Conservation (phyloP, 1,284 basidiomycete genomes). For the Macrocystidia cucumis region DNA sequence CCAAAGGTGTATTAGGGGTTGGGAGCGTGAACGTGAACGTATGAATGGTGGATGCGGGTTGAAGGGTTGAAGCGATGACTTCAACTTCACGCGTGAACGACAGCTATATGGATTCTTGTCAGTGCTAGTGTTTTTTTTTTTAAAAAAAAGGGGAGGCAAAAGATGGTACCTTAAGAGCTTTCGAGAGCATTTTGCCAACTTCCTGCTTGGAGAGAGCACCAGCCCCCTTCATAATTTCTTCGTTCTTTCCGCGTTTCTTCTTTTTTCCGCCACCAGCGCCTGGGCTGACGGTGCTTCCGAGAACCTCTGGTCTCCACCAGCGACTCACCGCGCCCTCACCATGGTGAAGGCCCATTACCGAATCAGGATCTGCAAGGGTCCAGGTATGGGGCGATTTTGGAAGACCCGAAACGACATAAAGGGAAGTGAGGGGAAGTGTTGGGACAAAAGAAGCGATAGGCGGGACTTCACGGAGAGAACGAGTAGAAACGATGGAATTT, state of each 20-base stretch:
- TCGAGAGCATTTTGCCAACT: constrained; percentile 82
- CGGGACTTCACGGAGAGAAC: constrained; percentile 54
- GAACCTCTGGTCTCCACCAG: constrained; percentile 93
- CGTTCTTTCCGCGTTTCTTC: constrained; percentile 54
- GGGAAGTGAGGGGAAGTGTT: constrained; percentile 67
- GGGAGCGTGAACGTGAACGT: constrained; percentile 85
- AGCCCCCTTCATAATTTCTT: constrained; percentile 60
- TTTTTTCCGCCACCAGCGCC: constrained; percentile 65
- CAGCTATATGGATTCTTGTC: constrained; percentile 34
- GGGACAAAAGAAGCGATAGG: constrained; percentile 44
- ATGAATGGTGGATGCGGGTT: constrained; percentile 89
- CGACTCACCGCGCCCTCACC: constrained; percentile 83
- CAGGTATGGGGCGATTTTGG: constrained; percentile 87
- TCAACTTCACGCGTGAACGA: constrained; percentile 92
- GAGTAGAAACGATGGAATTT: constrained; percentile 69
- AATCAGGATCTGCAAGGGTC: constrained; percentile 88
- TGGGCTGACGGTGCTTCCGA: constrained; percentile 81
- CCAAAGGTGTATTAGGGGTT: constrained; percentile 63
- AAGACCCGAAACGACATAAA: constrained; percentile 79
- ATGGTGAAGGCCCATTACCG: constrained; percentile 78
- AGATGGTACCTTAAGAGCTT: constrained; percentile 74
- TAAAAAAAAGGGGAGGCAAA: constrained; percentile 5
- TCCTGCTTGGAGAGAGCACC: constrained; percentile 77
- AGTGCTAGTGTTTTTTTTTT: too few relatives aligned
- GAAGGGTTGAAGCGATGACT: constrained; percentile 86